These are phyloP conservation scores for Thraustotheca clavata DNA, from an alignment of 352 stramenopile species.

Conservation along the genomic window DNA sequence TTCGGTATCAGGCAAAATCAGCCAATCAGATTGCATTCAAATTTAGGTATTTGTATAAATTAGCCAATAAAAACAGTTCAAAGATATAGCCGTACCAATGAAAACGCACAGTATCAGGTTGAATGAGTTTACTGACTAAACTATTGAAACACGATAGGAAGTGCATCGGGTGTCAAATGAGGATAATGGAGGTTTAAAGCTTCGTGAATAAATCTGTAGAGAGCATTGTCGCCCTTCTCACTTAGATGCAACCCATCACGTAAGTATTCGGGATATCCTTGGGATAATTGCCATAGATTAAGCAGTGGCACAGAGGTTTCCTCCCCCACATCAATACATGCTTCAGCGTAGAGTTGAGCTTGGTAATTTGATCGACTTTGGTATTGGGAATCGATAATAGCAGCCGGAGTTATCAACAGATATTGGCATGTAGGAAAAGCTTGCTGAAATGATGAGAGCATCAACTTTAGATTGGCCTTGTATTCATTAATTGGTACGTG, in stretches of 20 bases:
- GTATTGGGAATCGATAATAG: neutral
- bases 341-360: neutral
- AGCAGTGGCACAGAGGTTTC: neutral
- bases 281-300: conserved; percentile 1
- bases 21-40: too few species aligned
- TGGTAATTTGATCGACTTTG: neutral
- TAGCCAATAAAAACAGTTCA: too few species aligned
- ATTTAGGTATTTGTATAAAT: too few species aligned
- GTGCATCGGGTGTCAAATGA: neutral
- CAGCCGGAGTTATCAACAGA: conserved; percentile 6
- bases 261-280: neutral
- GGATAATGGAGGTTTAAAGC: neutral
- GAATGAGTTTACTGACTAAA: too few species aligned
- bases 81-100: too few species aligned
- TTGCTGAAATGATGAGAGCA: neutral
- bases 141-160: conserved; percentile 6
- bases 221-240: neutral
- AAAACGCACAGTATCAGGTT: too few species aligned
- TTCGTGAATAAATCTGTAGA: neutral
- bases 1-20: too few species aligned
- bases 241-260: conserved; percentile 14
- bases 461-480: neutral
- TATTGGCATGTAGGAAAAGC: neutral
- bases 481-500: conserved; percentile 9
- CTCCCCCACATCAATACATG: neutral